Base-by-base conservation (phyloP, 73 alveolate genomes). In the Breviolum minutum region DNA sequence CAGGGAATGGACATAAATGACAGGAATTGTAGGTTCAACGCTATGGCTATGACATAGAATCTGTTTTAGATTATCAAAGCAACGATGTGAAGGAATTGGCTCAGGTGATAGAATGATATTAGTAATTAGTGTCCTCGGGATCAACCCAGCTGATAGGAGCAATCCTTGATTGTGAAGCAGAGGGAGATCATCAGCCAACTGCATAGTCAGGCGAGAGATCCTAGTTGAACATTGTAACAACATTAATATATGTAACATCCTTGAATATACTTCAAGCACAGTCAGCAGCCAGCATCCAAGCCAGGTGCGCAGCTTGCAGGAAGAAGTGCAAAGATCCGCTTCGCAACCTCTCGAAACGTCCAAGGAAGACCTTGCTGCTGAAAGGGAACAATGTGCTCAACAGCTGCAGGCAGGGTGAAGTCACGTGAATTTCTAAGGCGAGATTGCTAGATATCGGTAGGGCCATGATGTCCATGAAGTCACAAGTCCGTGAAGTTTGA, bases 91-190 rank as follows among this genome's bases (percentile, higher is more conserved):
- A 30, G 4, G 32, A 74, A 6, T 20, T 27, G 60, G 0, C 84
- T 74, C 20, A 73, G 0, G 54, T 40, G 54, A 40, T 40, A 40
- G 54, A 40, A 40, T 40, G 54, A 40, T 40, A 14, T 68, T 68
- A 14, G 17, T 2, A 22, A 14, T 68, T 68, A 14, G 17, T 2
- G 6, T 4, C n/a, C 77, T 22, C 77, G 24, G 77, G 17, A 68
- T 68, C 77, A 68, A 22, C 6, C 24, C 77, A 14, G n/a, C 77
- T 48, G 54, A 11, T 30, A 91, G 97, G 97, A 91, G 89, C 97
- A 91, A 68, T 91, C 97, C 32, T 68, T 91, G 85, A 91, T 91
- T 79, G 90, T 74, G 68, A 91, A 76, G 89, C 97, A 91, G 81
- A 74, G 97, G 40, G 97, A 91, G 80, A 91, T 91, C 63, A 91